A percentile compares a stretch with the other conserved stretches of the same genome.
Conservation (phyloP, 768 basidiomycete species). For the Heimioporus sp. region DNA sequence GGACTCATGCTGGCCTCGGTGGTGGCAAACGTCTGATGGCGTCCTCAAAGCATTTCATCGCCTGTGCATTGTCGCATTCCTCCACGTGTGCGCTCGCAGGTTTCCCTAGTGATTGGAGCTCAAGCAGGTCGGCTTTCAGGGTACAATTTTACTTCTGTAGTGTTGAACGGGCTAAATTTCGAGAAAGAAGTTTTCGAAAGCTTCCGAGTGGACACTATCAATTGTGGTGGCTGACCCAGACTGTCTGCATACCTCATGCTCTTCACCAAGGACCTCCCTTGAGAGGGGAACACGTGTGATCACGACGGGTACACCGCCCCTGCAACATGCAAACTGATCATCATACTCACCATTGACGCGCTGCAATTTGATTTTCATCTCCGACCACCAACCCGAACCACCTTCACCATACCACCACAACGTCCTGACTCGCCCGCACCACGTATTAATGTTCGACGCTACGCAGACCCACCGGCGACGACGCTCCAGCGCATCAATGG, state of each 20-base stretch:
- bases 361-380: slow-evolving; percentile 92
- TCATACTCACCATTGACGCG: slow-evolving; percentile 88
- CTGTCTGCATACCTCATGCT: slow-evolving; percentile 46
- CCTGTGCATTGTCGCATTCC: too few relatives aligned
- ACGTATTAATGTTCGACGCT: slow-evolving; percentile 88
- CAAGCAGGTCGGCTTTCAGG: too few relatives aligned
- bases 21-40: too few relatives aligned
- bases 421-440: slow-evolving; percentile 67
- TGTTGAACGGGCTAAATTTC: too few relatives aligned
- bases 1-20: too few relatives aligned
- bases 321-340: slow-evolving; percentile 74
- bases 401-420: slow-evolving; percentile 74
- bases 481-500: slow-evolving; percentile 96
- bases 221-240: slow-evolving; percentile 17
- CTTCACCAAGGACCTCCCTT: slow-evolving; percentile 89
- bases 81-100: too few relatives aligned
- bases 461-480: slow-evolving; percentile 92
- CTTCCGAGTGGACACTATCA: slow-evolving; percentile 13
- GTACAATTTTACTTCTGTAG: too few relatives aligned
- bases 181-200: too few relatives aligned
- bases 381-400: slow-evolving; percentile 57
- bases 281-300: slow-evolving; percentile 63
- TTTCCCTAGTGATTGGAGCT: too few relatives aligned
- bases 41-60: too few relatives aligned
- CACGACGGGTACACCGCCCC: slow-evolving; percentile 36